Conservation (phyloP, 441 rosid species). For the Aleurites moluccanus region DNA sequence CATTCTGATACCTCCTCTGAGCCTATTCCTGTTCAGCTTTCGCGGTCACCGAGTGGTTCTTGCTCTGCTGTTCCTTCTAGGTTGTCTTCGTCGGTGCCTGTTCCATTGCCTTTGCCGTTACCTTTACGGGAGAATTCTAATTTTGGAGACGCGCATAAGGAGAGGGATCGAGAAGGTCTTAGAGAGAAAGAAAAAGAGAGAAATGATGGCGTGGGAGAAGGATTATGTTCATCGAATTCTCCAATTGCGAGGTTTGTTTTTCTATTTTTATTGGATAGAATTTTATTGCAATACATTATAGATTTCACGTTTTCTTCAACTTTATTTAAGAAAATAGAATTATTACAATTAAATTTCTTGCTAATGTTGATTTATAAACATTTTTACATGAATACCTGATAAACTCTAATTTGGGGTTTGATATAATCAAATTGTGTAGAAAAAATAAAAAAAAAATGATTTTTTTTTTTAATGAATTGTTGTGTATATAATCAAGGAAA, state of each 20-base stretch:
- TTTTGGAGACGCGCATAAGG: slow-evolving; percentile 26
- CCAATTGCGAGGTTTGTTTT: slow-evolving; percentile 42
- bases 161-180: slow-evolving; percentile 27
- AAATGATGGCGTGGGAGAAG: slow-evolving; percentile 32
- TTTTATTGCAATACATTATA: not conserved
- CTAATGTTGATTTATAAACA: not conserved
- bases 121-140: slow-evolving; percentile 21
- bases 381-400: not conserved
- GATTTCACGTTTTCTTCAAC: not conserved
- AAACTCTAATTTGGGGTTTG: not conserved
- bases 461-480: not conserved
- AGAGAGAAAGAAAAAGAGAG: slow-evolving; percentile 33
- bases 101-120: slow-evolving; percentile 60
- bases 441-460: not conserved
- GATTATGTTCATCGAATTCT: slow-evolving; percentile 35
- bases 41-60: slow-evolving; percentile 35
- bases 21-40: slow-evolving; percentile 16
- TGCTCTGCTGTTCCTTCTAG: slow-evolving; percentile 26
- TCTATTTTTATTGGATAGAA: not conserved
- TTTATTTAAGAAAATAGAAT: no score
- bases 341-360: not conserved
- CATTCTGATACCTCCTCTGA: slow-evolving; percentile 15
- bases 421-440: not conserved
- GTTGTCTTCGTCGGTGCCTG: slow-evolving; percentile 31
- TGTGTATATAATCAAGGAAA: no score